Evolutionary conservation across 768 basidiomycete genomes (phyloP).

Genomic region (Leccinum rimulosum): DNA sequence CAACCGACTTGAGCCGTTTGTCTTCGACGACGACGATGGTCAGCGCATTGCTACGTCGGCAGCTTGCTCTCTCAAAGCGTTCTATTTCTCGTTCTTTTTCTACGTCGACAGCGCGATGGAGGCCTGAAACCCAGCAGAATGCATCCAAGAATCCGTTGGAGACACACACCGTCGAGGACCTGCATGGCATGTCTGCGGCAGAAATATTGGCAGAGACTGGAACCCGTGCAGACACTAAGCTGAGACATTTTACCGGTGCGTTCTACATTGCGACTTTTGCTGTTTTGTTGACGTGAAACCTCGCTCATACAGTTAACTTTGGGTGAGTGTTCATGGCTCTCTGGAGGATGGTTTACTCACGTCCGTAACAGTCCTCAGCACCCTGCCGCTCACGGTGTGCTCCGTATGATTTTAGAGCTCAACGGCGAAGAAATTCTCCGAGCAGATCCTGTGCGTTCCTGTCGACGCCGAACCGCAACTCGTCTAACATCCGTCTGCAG

Average conservation of each 20-base stretch:
- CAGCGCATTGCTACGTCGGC: constrained; percentile 61
- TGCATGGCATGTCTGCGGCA: constrained; percentile 74
- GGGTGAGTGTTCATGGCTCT: constrained; percentile 46
- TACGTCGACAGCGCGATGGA: constrained; percentile 23
- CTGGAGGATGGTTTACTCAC: background rate
- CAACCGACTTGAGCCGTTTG: constrained; percentile 28
- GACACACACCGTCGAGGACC: constrained; percentile 77
- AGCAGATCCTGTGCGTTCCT: constrained; percentile 65
- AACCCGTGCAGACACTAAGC: constrained; percentile 67
- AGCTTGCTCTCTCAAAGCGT: constrained; percentile 39
- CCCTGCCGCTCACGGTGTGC: constrained; percentile 97
- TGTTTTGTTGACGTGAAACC: constrained; percentile 8
- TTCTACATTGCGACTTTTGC: constrained; percentile 9
- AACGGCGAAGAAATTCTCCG: constrained; percentile 95
- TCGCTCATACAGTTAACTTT: constrained; percentile 72
- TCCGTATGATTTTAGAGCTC: constrained; percentile 94
- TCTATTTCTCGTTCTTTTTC: constrained; percentile 26
- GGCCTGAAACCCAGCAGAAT: constrained; percentile 18
- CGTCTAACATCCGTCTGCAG: constrained; percentile 35
- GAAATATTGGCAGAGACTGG: constrained; percentile 80
- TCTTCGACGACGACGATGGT: constrained; percentile 51
- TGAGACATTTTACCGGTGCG: constrained; percentile 93
- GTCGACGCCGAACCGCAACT: background rate
- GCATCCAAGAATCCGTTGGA: constrained; percentile 59
- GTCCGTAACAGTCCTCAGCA: constrained; percentile 65